phyloP scores from a whole-genome alignment of 225 moss, liverwort and hornwort genomes.

The Asterella californica region DNA sequence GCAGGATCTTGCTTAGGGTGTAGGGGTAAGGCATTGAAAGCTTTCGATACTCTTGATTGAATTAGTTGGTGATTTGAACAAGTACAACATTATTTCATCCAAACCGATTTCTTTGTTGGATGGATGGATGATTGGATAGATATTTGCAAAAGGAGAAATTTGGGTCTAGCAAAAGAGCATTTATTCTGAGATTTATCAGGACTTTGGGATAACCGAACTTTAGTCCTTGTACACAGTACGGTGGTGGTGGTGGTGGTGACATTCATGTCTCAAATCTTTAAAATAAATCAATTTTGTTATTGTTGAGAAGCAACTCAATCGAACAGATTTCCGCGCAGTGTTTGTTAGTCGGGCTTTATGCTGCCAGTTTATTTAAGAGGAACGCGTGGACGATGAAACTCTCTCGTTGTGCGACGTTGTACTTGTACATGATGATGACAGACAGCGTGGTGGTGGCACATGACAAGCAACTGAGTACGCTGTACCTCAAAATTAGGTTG shows the following conservation, averaged over 20 bases:
- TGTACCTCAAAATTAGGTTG: too few species aligned
- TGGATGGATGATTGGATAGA: constrained; percentile 21
- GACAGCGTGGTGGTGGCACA: too few species aligned
- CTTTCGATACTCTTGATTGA: constrained; percentile 34
- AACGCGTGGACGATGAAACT: too few species aligned
- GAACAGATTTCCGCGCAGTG: background rate
- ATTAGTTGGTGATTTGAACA: constrained; percentile 37
- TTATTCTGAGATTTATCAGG: constrained; percentile 32
- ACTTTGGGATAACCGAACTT: constrained; percentile 25
- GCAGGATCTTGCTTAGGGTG: constrained; percentile 28
- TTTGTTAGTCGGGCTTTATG: background rate
- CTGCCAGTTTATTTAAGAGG: background rate
- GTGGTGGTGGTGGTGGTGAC: constrained; percentile 30
- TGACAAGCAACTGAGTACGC: too few species aligned
- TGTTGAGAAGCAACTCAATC: constrained; percentile 24
- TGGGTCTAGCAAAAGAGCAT: constrained; percentile 35
- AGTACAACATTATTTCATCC: constrained; percentile 38
- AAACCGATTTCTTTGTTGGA: constrained; percentile 4
- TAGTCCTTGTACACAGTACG: constrained; percentile 46
- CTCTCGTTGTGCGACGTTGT: too few species aligned
- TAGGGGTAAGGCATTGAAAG: constrained; percentile 34
- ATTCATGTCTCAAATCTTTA: constrained; percentile 32
- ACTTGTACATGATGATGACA: too few species aligned
- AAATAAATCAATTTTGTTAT: constrained; percentile 46
- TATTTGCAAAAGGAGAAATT: constrained; percentile 9